Evolutionary conservation across 768 basidiomycete species (phyloP), one percentile per base, ranked within the genome.

Genomic region (Naganishia kalamii): DNA sequence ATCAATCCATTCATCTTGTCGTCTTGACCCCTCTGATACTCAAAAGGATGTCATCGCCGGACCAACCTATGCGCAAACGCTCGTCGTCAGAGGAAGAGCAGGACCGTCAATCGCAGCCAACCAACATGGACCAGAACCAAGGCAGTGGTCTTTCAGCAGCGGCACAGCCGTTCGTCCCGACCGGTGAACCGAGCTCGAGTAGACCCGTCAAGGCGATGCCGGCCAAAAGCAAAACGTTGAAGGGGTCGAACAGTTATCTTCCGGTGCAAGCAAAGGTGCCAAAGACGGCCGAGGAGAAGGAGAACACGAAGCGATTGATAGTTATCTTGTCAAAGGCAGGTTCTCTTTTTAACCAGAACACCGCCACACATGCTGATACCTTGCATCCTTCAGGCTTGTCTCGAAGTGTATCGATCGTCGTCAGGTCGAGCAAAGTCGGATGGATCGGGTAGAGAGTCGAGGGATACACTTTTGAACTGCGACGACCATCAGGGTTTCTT

Each of bases 401-500:
- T 99, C 60, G 94, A 98, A 81, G 90, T 91, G 3, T 98, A 98
- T 81, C 85, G 66, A 19, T 52, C 50, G 11, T 49, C 27, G 17
- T 57, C 54, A 3, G 54, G 54, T 19, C 54, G 54, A 33, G 35
- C 54, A 19, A 41, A 52, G 30, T 52, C 63, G 27, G 50, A 51
- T 48, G 83, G 84, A 27, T 83, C 84, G 29, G 73, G 74, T 48
- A 73, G 74, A 44, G 30, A 84, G 82, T 32, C 77, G 79, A 74
- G 92, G 94, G 98, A 97, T 79, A 92, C 92, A 10, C 81, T 99
- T 65, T 79, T 99, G 70, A 99, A 99, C 79, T 98, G 96, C 78
- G 96, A 98, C 76, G 96, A 98, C 71, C 96, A 97, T 79, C 96
- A 99, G 77, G 94, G 94, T 62, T 96, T 99, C 70, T 82, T 99